Evolutionary conservation across 2,329 filamentous ascomycete species (phyloP).

Genomic region (Colletotrichum tabaci): DNA sequence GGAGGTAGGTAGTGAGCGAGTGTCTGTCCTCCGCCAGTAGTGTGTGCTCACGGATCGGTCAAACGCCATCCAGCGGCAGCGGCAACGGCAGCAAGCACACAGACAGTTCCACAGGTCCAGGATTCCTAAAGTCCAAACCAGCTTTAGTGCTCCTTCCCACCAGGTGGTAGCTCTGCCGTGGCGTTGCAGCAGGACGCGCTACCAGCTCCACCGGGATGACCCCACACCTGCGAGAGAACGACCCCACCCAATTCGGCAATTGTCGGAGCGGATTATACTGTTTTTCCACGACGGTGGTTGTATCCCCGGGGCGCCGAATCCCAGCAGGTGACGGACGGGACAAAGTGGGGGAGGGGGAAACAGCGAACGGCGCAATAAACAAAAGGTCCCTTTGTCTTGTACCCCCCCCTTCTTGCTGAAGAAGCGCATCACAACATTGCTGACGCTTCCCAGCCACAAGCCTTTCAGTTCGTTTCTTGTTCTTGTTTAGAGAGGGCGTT

Average conservation of each 20-base stretch:
- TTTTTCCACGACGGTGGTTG: neutral
- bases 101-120: constrained; percentile 4
- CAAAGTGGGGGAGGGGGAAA: neutral
- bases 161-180: constrained; percentile 20
- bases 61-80: constrained; percentile 11
- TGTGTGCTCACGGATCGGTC: too few relatives aligned
- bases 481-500: neutral
- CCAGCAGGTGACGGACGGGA: neutral
- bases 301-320: neutral
- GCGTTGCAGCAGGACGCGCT: constrained; percentile 27
- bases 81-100: constrained; percentile 15
- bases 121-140: neutral
- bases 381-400: neutral
- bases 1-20: too few relatives aligned
- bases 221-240: constrained; percentile 7
- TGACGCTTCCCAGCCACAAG: neutral
- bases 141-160: constrained; percentile 9
- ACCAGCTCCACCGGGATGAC: constrained; percentile 15
- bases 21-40: too few relatives aligned
- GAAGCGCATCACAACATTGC: neutral
- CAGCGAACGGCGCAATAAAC: neutral
- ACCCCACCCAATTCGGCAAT: constrained; percentile 28
- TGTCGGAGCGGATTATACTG: constrained; percentile 16
- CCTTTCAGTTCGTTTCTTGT: neutral
- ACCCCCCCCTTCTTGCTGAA: too few relatives aligned